phyloP scores from a whole-genome alignment of 768 basidiomycete species.

The Rhodotorula paludigena region DNA sequence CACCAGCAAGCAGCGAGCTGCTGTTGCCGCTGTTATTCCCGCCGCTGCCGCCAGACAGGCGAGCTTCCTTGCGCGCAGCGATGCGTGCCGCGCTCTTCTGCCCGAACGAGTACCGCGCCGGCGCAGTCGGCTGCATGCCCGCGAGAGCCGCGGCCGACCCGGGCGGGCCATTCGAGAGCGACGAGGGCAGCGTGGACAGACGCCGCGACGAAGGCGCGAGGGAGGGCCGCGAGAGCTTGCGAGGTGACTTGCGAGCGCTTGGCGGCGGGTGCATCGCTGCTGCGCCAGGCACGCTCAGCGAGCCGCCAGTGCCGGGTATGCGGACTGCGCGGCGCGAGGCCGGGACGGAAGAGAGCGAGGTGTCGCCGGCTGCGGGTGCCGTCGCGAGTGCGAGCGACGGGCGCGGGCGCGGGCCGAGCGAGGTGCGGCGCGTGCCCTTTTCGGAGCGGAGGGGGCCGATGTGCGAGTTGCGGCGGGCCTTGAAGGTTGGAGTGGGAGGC shows the following conservation, averaged over 20 bases:
- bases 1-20: neutral
- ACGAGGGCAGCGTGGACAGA: neutral
- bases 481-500: neutral
- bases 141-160: neutral
- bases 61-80: slow-evolving; percentile 23
- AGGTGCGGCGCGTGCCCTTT: slow-evolving; percentile 24
- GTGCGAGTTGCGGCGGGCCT: slow-evolving; percentile 29
- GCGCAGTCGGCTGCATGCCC: slow-evolving; percentile 2
- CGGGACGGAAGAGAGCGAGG: neutral
- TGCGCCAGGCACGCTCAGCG: neutral
- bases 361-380: neutral
- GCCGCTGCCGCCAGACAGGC: slow-evolving; percentile 6
- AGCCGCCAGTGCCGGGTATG: neutral
- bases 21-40: slow-evolving; percentile 27
- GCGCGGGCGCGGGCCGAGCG: slow-evolving; percentile 2
- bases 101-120: slow-evolving; percentile 10
- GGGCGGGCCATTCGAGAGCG: neutral
- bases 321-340: neutral
- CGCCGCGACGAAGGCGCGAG: slow-evolving; percentile 11
- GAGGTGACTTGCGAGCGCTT: slow-evolving; percentile 18
- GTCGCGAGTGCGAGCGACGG: neutral
- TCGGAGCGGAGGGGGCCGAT: slow-evolving; percentile 33
- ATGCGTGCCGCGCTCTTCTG: slow-evolving; percentile 30
- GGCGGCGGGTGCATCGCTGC: neutral
- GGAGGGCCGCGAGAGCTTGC: slow-evolving; percentile 13